These are phyloP conservation scores for Coemansia sp. DNA, from an alignment of 192 early-diverging fungal genomes.

Conservation along the genomic window DNA sequence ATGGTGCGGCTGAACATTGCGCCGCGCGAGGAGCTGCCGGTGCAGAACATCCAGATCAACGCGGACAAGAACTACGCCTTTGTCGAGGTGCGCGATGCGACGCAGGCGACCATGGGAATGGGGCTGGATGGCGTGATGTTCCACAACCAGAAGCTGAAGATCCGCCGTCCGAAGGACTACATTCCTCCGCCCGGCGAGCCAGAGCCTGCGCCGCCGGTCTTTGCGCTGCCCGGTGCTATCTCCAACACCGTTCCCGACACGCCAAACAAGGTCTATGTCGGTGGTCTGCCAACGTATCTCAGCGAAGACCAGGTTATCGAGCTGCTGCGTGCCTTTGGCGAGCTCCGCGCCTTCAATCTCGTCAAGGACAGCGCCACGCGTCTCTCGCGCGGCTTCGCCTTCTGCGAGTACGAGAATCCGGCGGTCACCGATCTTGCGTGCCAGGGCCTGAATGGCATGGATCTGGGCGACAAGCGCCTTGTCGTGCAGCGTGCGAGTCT, in stretches of 20 bases:
- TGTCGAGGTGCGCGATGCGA: slow-evolving; percentile 88
- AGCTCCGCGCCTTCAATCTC: slow-evolving; percentile 87
- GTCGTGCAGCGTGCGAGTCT: slow-evolving; percentile 92
- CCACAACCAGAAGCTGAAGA: slow-evolving; percentile 77
- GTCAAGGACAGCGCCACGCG: slow-evolving; percentile 80
- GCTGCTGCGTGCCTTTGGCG: slow-evolving; percentile 90
- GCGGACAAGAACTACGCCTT: slow-evolving; percentile 96
- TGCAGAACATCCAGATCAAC: slow-evolving; percentile 83
- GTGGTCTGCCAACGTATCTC: slow-evolving; percentile 85
- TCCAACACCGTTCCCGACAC: slow-evolving; percentile 89
- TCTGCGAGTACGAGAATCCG: slow-evolving; percentile 93
- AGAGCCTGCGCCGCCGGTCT: slow-evolving; percentile 61
- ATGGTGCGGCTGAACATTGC: slow-evolving; percentile 78
- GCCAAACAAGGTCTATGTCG: slow-evolving; percentile 93
- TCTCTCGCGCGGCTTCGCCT: slow-evolving; percentile 88
- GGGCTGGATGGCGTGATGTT: slow-evolving; percentile 91
- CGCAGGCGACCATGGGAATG: slow-evolving; percentile 89
- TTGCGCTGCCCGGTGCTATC: slow-evolving; percentile 75
- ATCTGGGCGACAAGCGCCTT: slow-evolving; percentile 88
- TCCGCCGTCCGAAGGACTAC: slow-evolving; percentile 96
- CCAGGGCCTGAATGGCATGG: slow-evolving; percentile 93
- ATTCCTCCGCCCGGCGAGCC: slow-evolving; percentile 58
- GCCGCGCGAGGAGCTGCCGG: slow-evolving; percentile 66
- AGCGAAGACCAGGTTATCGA: slow-evolving; percentile 94
- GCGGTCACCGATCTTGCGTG: slow-evolving; percentile 89